These are phyloP conservation scores for Lactifluus volemus DNA, from an alignment of 768 basidiomycete species.

Conservation along the genomic window DNA sequence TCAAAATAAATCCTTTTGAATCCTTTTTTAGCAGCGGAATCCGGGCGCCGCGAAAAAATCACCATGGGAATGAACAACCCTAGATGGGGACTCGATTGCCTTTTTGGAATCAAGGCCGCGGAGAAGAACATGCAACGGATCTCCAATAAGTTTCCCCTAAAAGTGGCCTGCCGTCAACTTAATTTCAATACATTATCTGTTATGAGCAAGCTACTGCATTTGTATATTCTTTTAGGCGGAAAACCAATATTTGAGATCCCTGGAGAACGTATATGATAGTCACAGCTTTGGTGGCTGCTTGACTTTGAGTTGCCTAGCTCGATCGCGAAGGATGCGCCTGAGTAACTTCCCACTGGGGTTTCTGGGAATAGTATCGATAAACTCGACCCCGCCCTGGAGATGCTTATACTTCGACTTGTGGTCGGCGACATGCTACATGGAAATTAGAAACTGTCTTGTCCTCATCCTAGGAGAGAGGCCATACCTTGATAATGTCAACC, in stretches of 20 bases:
- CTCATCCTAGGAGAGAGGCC: background rate
- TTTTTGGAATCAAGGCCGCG: background rate
- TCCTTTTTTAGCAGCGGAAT: background rate
- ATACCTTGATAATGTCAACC: conserved; percentile 47
- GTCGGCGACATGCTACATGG: conserved; percentile 26
- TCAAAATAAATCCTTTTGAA: background rate
- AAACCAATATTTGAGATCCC: background rate
- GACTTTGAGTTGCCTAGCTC: conserved; percentile 20
- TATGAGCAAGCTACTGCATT: background rate
- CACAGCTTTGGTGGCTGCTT: background rate
- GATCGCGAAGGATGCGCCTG: conserved; percentile 25
- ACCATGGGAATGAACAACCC: background rate
- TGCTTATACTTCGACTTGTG: conserved; percentile 31
- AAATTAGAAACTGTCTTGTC: background rate
- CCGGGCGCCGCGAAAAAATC: background rate
- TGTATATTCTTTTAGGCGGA: background rate
- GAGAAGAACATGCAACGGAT: background rate
- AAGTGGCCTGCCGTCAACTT: background rate
- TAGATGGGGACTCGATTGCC: background rate
- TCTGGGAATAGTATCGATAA: conserved; percentile 31
- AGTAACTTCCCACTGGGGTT: conserved; percentile 29
- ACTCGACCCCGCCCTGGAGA: conserved; percentile 31
- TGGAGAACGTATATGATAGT: background rate
- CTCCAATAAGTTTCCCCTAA: background rate
- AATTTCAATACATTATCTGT: background rate